phyloP scores from a whole-genome alignment of 2,329 filamentous ascomycete species.

The Trichoderma arundinaceum region DNA sequence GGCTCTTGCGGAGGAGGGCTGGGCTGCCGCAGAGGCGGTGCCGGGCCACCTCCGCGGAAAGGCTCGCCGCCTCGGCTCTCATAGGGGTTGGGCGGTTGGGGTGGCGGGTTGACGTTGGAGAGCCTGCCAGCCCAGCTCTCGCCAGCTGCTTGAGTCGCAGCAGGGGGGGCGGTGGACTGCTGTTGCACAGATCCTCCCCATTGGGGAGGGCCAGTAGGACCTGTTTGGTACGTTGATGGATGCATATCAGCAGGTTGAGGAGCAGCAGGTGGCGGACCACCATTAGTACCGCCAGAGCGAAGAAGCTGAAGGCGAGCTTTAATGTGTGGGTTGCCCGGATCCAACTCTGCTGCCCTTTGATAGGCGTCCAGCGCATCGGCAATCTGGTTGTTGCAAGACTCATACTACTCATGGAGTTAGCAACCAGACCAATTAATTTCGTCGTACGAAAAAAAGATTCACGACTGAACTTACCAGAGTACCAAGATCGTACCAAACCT shows the following conservation, averaged over 20 bases:
- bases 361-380: slow-evolving; percentile 96
- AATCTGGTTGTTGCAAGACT: slow-evolving; percentile 99
- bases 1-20: slow-evolving; percentile 78
- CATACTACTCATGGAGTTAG: slow-evolving; percentile 68
- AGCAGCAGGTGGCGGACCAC: slow-evolving; percentile 74
- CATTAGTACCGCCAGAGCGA: slow-evolving; percentile 77
- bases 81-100: slow-evolving; percentile 80
- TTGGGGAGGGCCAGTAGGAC: slow-evolving; percentile 82
- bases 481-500: slow-evolving; percentile 98
- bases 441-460: neutral
- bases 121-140: slow-evolving; percentile 67
- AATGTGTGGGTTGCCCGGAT: slow-evolving; percentile 92
- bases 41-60: slow-evolving; percentile 66
- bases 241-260: slow-evolving; percentile 97
- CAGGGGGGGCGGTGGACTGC: slow-evolving; percentile 61
- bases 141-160: slow-evolving; percentile 64
- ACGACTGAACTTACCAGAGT: slow-evolving; percentile 73
- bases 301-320: slow-evolving; percentile 91
- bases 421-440: neutral
- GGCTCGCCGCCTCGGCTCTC: slow-evolving; percentile 73
- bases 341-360: slow-evolving; percentile 89
- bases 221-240: slow-evolving; percentile 88
- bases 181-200: slow-evolving; percentile 81
- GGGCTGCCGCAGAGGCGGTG: slow-evolving; percentile 71
- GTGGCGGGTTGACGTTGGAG: slow-evolving; percentile 77